Percentiles rank a stretch among this genome's conserved stretches.
Conservation (phyloP, 2,329 filamentous ascomycete genomes). For the Dactylonectria estremocensis region DNA sequence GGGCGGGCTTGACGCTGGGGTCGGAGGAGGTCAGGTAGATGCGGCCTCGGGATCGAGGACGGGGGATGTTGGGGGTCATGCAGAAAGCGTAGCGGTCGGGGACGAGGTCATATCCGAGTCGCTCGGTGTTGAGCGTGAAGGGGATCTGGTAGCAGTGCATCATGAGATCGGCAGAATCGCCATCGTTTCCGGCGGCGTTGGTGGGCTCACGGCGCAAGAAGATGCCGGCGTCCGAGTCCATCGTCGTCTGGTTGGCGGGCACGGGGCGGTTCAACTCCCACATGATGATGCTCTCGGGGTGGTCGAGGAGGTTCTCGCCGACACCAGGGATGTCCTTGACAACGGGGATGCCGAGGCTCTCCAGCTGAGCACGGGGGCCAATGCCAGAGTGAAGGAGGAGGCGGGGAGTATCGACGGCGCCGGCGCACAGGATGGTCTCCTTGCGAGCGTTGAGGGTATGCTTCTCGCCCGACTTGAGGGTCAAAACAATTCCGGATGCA, state of each 20-base stretch:
- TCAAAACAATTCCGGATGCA: conserved; percentile 82
- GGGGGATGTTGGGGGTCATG: conserved; percentile 93
- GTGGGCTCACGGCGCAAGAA: conserved; percentile 85
- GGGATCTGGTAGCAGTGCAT: conserved; percentile 98
- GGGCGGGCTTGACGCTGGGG: conserved; percentile 82
- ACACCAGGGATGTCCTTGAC: conserved; percentile 72
- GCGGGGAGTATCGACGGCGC: conserved; percentile 86
- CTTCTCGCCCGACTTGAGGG: conserved; percentile 66
- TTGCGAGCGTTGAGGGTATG: conserved; percentile 74
- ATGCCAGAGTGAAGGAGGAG: conserved; percentile 72
- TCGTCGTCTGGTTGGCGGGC: conserved; percentile 85
- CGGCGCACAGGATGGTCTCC: conserved; percentile 86
- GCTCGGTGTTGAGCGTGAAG: conserved; percentile 87
- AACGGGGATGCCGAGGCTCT: conserved; percentile 68
- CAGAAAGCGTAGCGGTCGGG: conserved; percentile 87
- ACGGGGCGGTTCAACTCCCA: conserved; percentile 86
- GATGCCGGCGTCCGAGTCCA: conserved; percentile 91
- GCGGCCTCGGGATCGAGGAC: conserved; percentile 82
- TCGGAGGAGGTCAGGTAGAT: conserved; percentile 84
- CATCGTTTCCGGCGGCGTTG: conserved; percentile 78
- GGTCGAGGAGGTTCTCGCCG: conserved; percentile 74
- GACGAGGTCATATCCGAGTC: conserved; percentile 78
- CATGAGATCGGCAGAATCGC: conserved; percentile 88
- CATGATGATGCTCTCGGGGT: conserved; percentile 73
- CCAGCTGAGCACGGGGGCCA: conserved; percentile 68